phyloP scores from a whole-genome alignment of 2,329 filamentous ascomycete species.

The Stagonosporopsis cucurbitacearum region DNA sequence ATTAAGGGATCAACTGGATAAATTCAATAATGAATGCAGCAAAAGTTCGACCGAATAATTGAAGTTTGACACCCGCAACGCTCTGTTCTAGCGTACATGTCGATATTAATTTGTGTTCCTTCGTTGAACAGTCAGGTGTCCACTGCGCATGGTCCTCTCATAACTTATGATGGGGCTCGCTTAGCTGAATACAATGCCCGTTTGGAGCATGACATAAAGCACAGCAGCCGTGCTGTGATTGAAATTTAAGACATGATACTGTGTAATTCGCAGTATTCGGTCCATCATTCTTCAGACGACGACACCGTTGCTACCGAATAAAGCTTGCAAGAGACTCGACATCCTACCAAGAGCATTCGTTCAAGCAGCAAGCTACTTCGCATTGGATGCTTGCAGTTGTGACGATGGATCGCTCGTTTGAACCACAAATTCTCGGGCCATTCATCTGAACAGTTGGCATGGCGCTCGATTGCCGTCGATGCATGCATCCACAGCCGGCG shows the following conservation, averaged over 20 bases:
- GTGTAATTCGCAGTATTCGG: neutral
- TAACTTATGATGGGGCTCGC: neutral
- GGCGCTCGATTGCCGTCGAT: slow-evolving; percentile 8
- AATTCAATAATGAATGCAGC: neutral
- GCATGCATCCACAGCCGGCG: slow-evolving; percentile 12
- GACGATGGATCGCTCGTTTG: neutral
- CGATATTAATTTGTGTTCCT: neutral
- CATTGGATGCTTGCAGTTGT: neutral
- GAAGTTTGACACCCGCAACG: neutral
- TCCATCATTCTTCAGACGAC: neutral
- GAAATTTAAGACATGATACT: neutral
- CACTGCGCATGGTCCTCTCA: neutral
- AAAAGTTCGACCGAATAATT: neutral
- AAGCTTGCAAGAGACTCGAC: neutral
- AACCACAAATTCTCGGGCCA: slow-evolving; percentile 1
- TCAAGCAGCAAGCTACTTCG: neutral
- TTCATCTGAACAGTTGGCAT: too few relatives aligned
- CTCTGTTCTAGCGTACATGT: neutral
- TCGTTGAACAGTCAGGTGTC: neutral
- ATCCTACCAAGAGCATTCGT: neutral
- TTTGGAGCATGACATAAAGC: neutral
- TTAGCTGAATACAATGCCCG: neutral
- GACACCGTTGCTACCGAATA: neutral
- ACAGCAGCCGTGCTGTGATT: neutral
- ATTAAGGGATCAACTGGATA: neutral